Evolutionary conservation across 192 early-diverging fungal species (phyloP), one percentile per base, ranked within the genome.

Genomic region (Geosiphon pyriformis): DNA sequence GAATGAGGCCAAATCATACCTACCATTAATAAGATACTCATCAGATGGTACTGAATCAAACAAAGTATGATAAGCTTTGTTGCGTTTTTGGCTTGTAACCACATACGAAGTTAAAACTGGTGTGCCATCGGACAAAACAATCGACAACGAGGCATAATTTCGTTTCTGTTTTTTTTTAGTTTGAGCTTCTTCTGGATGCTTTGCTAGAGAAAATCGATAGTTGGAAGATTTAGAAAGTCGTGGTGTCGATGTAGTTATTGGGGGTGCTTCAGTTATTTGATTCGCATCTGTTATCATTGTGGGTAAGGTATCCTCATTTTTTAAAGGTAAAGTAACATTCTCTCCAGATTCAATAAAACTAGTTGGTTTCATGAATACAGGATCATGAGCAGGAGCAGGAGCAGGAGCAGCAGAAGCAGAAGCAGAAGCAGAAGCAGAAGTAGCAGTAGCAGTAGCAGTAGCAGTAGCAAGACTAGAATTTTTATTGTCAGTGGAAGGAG

Each of bases 31-130:
- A 51, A 85, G 56, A 17, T 67, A 67, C 58, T 85, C 83, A 0
- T 83, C 72, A 3, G 83, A 79, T 23, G 81, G 83, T 2, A 85
- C 78, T 60, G 78, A 81, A 51, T 79, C 57, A 61, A 85, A 85
- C 2, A 80, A 72, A 12, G 78, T 51, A 61, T 85, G 83, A 49
- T 80, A 85, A 25, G 81, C 83, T 1, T 33, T 30, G 57, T 81
- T 83, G 12, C 78, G 69, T 54, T 78, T 85, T 17, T 76, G 65
- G 34, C 64, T 78, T 12, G 78, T 76, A 50, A 42, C 15, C 15
- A 15, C 15, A 42, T 42, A 42, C 37, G 37, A 42, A 42, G 37
- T 42, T 15, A 42, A 42, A 6, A 54, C 6, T 54, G 52, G 52
- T 12, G 26, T 26, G 4, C 52, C 52, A 20, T 54, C 20, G 4